Evolutionary conservation across 305 asterid species (phyloP), one percentile per base, ranked within the genome.

Genomic region (Stenogyne calaminthoides): DNA sequence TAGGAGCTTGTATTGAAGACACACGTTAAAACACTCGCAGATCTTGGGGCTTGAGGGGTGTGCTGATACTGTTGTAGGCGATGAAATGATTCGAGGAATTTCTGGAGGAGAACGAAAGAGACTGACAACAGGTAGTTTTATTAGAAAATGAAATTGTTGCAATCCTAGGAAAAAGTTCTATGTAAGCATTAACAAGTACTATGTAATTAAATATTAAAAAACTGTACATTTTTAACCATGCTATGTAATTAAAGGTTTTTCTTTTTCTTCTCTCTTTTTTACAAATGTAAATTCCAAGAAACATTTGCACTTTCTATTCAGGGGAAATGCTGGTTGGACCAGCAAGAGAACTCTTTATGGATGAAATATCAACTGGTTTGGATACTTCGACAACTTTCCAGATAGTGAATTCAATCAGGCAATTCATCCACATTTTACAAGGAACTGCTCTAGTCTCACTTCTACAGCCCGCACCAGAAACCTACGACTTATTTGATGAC

Each of bases 271-370:
- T 44, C 4, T 40, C 14, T 44, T 44, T 5, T 14, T 16, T 46
- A 8, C 99, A 70, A 97, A 98, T 90, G 77, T n/a, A 14, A 46
- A 49, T 49, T 46, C 9, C 88, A 86, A 83, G 98, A 92, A 75
- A 92, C 96, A 15, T 15, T 39, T n/a, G 7, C 15, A 65, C 47
- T 5, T 22, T 14, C 22, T 49, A 49, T 49, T 49, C 56, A 49
- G 98, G 98, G 76, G 98, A 92, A 71, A 92, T 92, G 98, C 47
- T 92, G 85, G 97, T 92, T 51, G 98, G 98, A 72, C 97, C 97
- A 9, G 92, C 98, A 18, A 78, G 96, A 82, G 96, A 93, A 2
- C 80, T 92, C 34, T 88, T 92, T 55, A 92, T 92, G 98, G 98
- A 92, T 61, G 98, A 90, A 84, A 90, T 92, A 85, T 92, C 98